Conservation (phyloP, 305 asterid species). For the Withania somnifera region DNA sequence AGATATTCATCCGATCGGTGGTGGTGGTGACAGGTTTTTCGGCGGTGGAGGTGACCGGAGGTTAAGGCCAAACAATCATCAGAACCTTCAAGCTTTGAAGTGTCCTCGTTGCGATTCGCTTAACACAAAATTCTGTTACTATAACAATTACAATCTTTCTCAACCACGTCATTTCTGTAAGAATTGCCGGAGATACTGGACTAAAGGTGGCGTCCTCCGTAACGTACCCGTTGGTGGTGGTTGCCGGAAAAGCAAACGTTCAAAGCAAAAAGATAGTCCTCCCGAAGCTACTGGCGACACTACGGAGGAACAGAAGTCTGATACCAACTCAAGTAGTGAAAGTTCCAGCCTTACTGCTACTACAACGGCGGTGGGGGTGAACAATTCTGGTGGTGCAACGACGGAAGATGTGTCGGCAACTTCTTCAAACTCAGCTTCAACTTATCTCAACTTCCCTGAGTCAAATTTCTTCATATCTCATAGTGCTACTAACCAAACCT, state of each 20-base stretch:
- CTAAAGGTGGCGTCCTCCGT: conserved; percentile 74
- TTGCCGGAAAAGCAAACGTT: conserved; percentile 57
- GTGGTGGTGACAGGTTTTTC: conserved; percentile 18
- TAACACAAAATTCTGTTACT: conserved; percentile 66
- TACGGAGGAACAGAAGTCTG: conserved; percentile 4
- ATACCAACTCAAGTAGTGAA: conserved; percentile 33
- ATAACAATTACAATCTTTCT: conserved; percentile 59
- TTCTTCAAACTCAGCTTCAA: conserved; percentile 12
- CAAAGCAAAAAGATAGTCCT: conserved; percentile 18
- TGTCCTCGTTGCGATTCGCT: conserved; percentile 71
- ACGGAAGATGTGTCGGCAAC: conserved; percentile 26
- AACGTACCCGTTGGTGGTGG: conserved; percentile 79
- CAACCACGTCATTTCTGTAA: conserved; percentile 76
- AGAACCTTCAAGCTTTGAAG: conserved; percentile 37
- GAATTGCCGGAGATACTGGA: conserved; percentile 65
- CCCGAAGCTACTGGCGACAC: neutral
- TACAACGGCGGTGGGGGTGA: conserved; percentile 8
- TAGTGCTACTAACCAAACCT: conserved; percentile 2
- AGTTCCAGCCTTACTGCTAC: conserved; percentile 49
- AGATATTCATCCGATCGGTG: conserved; percentile 35
- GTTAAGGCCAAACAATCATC: conserved; percentile 32
- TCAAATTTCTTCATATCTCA: conserved; percentile 18
- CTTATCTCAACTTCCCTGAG: conserved; percentile 19
- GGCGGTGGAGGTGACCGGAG: conserved; percentile 43
- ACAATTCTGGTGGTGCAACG: conserved; percentile 1